Conservation (phyloP, 495 filamentous ascomycete species). For the Hyphodiscus hymeniophilus region DNA sequence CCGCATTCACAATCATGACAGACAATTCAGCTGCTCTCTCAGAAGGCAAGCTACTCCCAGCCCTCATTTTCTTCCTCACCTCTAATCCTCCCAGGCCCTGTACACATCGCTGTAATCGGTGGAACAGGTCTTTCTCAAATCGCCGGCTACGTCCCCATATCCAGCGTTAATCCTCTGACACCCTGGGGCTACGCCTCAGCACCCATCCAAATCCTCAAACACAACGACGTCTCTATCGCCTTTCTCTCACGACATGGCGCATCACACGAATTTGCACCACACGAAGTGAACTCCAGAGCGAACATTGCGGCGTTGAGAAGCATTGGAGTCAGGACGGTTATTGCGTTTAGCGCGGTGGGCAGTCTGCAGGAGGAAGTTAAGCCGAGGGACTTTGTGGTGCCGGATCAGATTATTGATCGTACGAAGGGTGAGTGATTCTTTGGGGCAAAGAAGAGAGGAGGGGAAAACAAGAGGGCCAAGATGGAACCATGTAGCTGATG, state of each 20-base stretch:
- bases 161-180: constrained; percentile 59
- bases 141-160: constrained; percentile 71
- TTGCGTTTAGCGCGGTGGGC: constrained; percentile 94
- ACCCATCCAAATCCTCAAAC: constrained; percentile 82
- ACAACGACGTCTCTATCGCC: constrained; percentile 72
- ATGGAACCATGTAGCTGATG: constrained; percentile 5
- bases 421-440: constrained; percentile 63
- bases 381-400: constrained; percentile 92
- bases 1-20: constrained; percentile 32
- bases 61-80: background rate
- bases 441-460: background rate
- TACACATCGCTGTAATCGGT: constrained; percentile 92
- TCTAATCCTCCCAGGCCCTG: constrained; percentile 51
- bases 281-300: constrained; percentile 83
- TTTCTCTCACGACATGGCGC: constrained; percentile 89
- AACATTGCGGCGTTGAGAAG: constrained; percentile 92
- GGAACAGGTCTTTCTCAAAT: constrained; percentile 78
- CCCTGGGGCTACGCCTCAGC: constrained; percentile 93
- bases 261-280: constrained; percentile 83
- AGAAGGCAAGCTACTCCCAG: constrained; percentile 30
- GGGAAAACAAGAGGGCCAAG: background rate
- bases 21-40: constrained; percentile 46
- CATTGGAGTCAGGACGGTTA: constrained; percentile 79
- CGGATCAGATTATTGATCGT: constrained; percentile 94
- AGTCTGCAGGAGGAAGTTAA: constrained; percentile 84